Base-by-base conservation (phyloP, 1,284 basidiomycete genomes). In the Sanghuangporus baumii region DNA sequence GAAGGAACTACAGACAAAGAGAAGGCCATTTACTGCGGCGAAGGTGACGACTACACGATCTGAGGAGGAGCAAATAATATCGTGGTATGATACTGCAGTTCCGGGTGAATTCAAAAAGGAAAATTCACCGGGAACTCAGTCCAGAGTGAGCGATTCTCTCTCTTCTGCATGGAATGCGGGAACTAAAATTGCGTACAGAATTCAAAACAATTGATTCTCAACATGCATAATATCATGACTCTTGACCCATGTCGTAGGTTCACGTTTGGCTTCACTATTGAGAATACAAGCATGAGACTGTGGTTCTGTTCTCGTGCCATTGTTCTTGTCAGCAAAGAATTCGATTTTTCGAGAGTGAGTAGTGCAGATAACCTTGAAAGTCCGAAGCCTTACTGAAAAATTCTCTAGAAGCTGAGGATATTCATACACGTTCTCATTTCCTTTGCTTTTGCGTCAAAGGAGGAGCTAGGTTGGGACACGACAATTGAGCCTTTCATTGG, bases 241-340 rank as follows among this genome's bases (percentile, higher is more conserved):
- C 38, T 59, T 9, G 67, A 68, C 57, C 64, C 67, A 18, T 64
- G 64, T 55, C 51, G 66, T 2, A 61, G 66, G 2, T 65, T 66
- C 50, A 60, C 62, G 7, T 57, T 64, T 36, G 67, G 64, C 1
- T 41, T 64, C 12, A 64, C 66, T 8, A 60, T 67, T 12, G 61
- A 65, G 34, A 59, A 67, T 41, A 56, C 62, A 18, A 18, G 31
- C 5, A 55, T 61, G 34, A 41, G 67, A 20, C 34, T 67, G 38
- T 68, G 66, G 66, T 59, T 34, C 43, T 46, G 43, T 18, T 46
- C 43, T 18, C 43, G 43, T n/a, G 43, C 43, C 6, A 46, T 46
- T 3, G 47, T 61, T 11, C n/a, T 47, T 26, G 20, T 55, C 18
- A 61, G 54, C 23, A 37, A 46, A 37, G 16, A 36, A 4, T 61